phyloP scores from a whole-genome alignment of 2,329 filamentous ascomycete genomes.

The Corynespora cassiicola region DNA sequence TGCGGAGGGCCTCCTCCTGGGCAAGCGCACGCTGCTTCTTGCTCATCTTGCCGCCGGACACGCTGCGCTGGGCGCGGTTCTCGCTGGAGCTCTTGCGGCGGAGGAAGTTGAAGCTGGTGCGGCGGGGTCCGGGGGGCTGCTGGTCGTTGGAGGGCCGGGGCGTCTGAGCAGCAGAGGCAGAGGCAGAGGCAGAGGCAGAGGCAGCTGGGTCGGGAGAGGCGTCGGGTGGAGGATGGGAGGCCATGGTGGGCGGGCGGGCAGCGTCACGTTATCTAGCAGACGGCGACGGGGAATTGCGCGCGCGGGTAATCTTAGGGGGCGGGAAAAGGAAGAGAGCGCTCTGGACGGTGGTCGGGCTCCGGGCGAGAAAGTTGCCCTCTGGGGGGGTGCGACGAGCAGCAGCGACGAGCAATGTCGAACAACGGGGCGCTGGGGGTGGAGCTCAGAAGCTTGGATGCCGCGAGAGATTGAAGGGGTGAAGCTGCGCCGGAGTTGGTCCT shows the following conservation, averaged over 20 bases:
- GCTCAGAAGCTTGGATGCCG: no score
- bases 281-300: constrained; percentile 4
- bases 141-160: constrained; percentile 25
- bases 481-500: no score
- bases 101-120: constrained; percentile 46
- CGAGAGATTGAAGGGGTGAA: no score
- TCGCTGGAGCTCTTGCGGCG: constrained; percentile 43
- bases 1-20: constrained; percentile 60
- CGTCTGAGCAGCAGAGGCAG: not conserved
- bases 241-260: constrained; percentile 32
- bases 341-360: constrained; percentile 18
- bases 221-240: constrained; percentile 30
- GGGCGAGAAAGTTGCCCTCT: no score
- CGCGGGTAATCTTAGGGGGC: constrained; percentile 32
- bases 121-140: constrained; percentile 17
- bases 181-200: not conserved
- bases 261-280: constrained; percentile 27
- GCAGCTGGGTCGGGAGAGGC: constrained; percentile 36
- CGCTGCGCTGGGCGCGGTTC: constrained; percentile 29
- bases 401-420: no score
- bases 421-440: no score
- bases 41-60: constrained; percentile 52
- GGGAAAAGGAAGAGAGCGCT: constrained; percentile 27
- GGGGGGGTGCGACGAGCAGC: no score
- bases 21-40: constrained; percentile 62